Evolutionary conservation across 2,329 filamentous ascomycete genomes (phyloP), one percentile per base, ranked within the genome.

Genomic region (Diplocarpon mali): DNA sequence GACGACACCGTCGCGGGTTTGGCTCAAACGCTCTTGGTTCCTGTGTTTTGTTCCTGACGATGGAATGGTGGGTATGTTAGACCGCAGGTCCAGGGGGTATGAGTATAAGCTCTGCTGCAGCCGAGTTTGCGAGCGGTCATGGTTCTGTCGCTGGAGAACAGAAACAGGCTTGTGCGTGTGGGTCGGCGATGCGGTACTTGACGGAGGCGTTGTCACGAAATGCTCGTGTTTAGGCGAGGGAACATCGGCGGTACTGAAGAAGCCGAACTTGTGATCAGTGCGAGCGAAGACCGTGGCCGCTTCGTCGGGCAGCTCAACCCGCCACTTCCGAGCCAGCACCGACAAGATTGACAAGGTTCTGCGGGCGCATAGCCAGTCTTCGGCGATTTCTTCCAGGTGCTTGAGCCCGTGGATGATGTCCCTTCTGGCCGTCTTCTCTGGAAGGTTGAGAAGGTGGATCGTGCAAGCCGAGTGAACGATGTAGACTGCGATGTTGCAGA

Each of bases 401-500:
- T 86, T 90, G 35, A 95, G 74, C 1, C 90, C 88, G 56, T 95
- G 89, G 4, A 85, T 83, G 35, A 98, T 85, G 62, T 96, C 90
- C 55, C 90, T 72, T 57, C 79, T 83, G 4, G 92, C 87, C 27
- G 85, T 92, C 66, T 92, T 95, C 55, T 95, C 89, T 0, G 89
- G 89, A 1, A 96, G 69, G 54, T 95, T 95, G 30, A 98, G 77
- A 15, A 98, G 69, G 58, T 96, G 92, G 32, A 96, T 93, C 0
- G 88, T 95, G 61, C 88, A 95, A 27, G 92, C 89, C 4, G 87
- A 92, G 62, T 96, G 90, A 0, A 85, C 75, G 65, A 96, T 95
- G 63, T 98, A 98, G 0, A 96, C 88, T 2, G 85, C 89, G 56
- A 96, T 87, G 59, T 96, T 96, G 66, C 86, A 94, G 29, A 98